Base-by-base conservation (phyloP, 108 stramenopile genomes). In the Stephanodiscus triporus region DNA sequence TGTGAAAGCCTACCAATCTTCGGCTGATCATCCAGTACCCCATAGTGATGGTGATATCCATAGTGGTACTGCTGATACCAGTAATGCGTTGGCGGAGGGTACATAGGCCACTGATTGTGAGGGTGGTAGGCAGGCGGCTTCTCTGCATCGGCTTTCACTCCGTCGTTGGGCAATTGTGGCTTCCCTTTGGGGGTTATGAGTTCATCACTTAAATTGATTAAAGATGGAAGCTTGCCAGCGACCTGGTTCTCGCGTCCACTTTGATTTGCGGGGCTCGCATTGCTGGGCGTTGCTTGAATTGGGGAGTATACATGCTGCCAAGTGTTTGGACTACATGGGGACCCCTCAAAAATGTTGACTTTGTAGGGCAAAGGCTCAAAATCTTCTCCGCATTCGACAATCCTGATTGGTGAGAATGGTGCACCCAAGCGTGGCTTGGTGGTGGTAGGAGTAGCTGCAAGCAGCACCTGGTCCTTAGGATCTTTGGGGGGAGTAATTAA, bases 301-400 rank as follows among this genome's bases (percentile, higher is more conserved):
- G 58, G 58, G 6, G 58, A 59, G 19, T 36, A 59, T 1, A 59
- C 58, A 37, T 37, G 58, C 34, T 59, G 58, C 58, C 58, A 59
- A 59, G 37, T 8, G 58, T 17, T 59, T 19, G 61, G 50, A 72
- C 59, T 71, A 26, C 67, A 34, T 40, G 17, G 67, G 40, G n/a
- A 49, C 63, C 29, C 61, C 38, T 47, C 66, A 36, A 13, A 42
- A 43, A 24, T 47, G 29, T 63, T 19, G 23, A 43, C 14, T 34
- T 40, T 53, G 66, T 71, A 63, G 30, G 78, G 66, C 34, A 79
- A 51, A 24, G 78, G 78, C 22, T 79, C 78, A 34, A 72, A 53
- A 53, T 79, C 66, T 8, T 70, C 62, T 24, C 20, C 20, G 16
- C 14, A 17, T 16, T 59, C 58, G 36, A 14, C 0, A 36, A 17